A percentile compares a stretch with the other conserved stretches of the same genome.
Conservation (phyloP, 129 eudicot species). For the Smallanthus sonchifolius region DNA sequence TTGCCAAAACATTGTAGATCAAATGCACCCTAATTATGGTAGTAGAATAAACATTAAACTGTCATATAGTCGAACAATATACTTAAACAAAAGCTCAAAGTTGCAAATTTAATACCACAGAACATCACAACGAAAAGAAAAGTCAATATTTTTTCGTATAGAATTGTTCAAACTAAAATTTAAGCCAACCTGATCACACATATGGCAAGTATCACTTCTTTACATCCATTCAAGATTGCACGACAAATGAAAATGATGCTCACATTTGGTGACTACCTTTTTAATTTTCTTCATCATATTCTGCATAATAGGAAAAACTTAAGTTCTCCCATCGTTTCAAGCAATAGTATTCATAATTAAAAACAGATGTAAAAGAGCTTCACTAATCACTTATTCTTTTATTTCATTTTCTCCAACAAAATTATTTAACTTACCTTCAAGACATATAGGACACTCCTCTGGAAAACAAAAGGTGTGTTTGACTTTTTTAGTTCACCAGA, state of each 20-base stretch:
- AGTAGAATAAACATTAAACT: too few species aligned
- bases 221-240: conserved; percentile 99
- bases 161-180: neutral
- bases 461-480: conserved; percentile 33
- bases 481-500: conserved; percentile 64
- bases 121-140: neutral
- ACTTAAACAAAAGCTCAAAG: neutral
- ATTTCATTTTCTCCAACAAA: neutral
- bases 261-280: conserved; percentile 81
- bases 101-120: conserved; percentile 4
- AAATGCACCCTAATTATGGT: too few species aligned
- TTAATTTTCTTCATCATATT: conserved; percentile 85
- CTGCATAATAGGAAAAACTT: conserved; percentile 37
- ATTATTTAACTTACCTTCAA: conserved; percentile 60
- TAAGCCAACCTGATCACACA: conserved; percentile 73
- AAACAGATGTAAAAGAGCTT: neutral
- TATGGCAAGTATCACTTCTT: conserved; percentile 89
- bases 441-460: conserved; percentile 93
- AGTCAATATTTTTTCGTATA: neutral
- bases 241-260: conserved; percentile 92
- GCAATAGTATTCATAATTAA: neutral
- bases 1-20: too few species aligned
- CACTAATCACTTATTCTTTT: neutral
- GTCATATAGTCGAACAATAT: neutral
- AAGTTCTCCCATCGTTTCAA: neutral